Evolutionary conservation across 2,329 filamentous ascomycete species (phyloP), one percentile per base, ranked within the genome.

Genomic region (Neonectria ditissima): DNA sequence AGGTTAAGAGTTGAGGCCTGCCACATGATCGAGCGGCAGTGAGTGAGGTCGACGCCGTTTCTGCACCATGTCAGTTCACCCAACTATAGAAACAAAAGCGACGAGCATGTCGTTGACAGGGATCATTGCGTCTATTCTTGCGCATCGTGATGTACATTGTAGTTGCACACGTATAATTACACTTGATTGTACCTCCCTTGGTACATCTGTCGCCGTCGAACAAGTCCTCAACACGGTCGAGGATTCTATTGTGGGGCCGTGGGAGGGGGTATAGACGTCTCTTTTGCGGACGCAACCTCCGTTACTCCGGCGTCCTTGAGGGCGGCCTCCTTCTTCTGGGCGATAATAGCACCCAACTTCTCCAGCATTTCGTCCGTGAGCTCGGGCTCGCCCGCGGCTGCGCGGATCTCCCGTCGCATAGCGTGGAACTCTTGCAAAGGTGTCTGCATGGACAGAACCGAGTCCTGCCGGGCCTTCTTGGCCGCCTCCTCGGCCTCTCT

Each of bases 271-370:
- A 62, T 65, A 53, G 70, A 66, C 48, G 63, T 55, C 52, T 66
- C 56, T 51, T 61, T 34, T 2, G 55, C 48, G 45, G 69, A 20
- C 16, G 63, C 63, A 54, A 73, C 77, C 65, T 80, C 76, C 16
- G 77, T 74, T 13, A 80, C 63, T n/a, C 78, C 79, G 2, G 77
- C 77, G 7, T 77, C 74, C 53, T 80, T 77, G 68, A 83, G 70
- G 6, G 77, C 76, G 61, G 73, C 74, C 60, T 80, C 77, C 74
- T 83, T 82, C 74, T 86, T 88, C 77, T 79, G 80, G 37, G 84
- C 86, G 78, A 90, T 89, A 69, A 89, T 77, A 78, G 86, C 80
- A 68, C 88, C 88, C 72, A 90, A 86, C 80, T 84, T 87, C 75
- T 85, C 84, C 75, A 90, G 77, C 84, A 90, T 88, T 70, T 86